These are phyloP conservation scores for Starmera dryadoides DNA, from an alignment of 805 yeast genomes.

Conservation along the genomic window DNA sequence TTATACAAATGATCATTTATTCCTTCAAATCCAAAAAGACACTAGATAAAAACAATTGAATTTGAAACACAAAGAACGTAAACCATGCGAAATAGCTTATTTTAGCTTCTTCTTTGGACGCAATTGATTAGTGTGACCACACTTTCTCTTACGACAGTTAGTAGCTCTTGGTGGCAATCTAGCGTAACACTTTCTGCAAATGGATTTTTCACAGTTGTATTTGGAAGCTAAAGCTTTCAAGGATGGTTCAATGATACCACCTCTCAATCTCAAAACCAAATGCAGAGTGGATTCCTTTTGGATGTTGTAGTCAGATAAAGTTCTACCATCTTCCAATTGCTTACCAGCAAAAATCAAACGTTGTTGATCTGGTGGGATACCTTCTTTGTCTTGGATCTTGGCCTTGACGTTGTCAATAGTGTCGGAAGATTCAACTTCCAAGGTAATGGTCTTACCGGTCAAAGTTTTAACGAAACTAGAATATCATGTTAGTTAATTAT, in stretches of 20 bases:
- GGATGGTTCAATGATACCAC: constrained; percentile 99
- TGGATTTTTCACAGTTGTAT: constrained; percentile 99
- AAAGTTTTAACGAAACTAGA: constrained; percentile 71
- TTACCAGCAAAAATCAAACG: constrained; percentile 99
- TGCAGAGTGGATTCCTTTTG: constrained; percentile 99
- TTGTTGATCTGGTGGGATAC: constrained; percentile 99
- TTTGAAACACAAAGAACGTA: not conserved
- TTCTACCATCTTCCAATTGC: constrained; percentile 99
- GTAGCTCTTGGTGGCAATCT: constrained; percentile 99
- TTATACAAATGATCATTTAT: too few relatives aligned
- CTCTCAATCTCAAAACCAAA: constrained; percentile 94
- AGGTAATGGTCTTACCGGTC: constrained; percentile 93
- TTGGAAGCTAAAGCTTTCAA: constrained; percentile 98
- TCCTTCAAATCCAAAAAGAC: too few relatives aligned
- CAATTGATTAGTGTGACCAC: constrained; percentile 99
- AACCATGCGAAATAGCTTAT: constrained; percentile 45
- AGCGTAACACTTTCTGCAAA: constrained; percentile 99
- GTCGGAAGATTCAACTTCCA: constrained; percentile 98
- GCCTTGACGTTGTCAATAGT: constrained; percentile 98
- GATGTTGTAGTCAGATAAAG: constrained; percentile 98
- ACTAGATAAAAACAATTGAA: too few relatives aligned
- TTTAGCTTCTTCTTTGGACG: constrained; percentile 99
- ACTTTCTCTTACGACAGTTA: constrained; percentile 99
- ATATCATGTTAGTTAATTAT: constrained; percentile 9
- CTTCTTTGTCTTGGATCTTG: constrained; percentile 98